Evolutionary conservation across 768 basidiomycete genomes (phyloP), one percentile per base, ranked within the genome.

Genomic region (Suillus paluster): DNA sequence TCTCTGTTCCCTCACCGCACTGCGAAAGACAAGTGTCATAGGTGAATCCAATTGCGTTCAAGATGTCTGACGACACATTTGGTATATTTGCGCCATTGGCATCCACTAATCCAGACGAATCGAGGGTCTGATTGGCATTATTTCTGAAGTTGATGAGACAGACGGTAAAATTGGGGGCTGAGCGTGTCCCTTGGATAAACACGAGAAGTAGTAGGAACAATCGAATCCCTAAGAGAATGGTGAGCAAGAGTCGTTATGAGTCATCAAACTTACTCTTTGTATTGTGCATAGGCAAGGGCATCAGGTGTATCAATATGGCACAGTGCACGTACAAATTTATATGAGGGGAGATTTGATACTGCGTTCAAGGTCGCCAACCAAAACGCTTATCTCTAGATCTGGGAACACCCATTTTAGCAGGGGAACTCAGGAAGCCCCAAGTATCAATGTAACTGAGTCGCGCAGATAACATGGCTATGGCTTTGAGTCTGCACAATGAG

Each of bases 1-100:
- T 21, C 8, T 63, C 57, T 10, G 63, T 50, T 2, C 54, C 49
- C 4, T 0, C 2, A 23, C 71, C 68, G 27, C 71, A 72, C 30
- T 57, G 34, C 0, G 11, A 0, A 21, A 6, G 1, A 25, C 71
- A 72, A 0, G 58, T 59, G 17, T 3, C 0, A 2, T 65, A 12
- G 0, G 64, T 65, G 19, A 74, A 25, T 12, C 68, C 68, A 15
- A 38, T 57, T 2, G 45, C 36, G 23, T 5, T 62, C 11, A 60
- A 53, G 3, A 71, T 64, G 25, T 39, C 38, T 10, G 23, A 25
- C 6, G n/a, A 10, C 2, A 27, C 21, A 1, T 42, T 5, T 6
- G 33, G 5, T 2, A 62, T 33, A 11, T 55, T 50, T 19, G 50
- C 4, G 15, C 41, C 62, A 49, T 53, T 53, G 17, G 5, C 36